Conservation (phyloP, 768 basidiomycete species). For the Pisolithus marmoratus region DNA sequence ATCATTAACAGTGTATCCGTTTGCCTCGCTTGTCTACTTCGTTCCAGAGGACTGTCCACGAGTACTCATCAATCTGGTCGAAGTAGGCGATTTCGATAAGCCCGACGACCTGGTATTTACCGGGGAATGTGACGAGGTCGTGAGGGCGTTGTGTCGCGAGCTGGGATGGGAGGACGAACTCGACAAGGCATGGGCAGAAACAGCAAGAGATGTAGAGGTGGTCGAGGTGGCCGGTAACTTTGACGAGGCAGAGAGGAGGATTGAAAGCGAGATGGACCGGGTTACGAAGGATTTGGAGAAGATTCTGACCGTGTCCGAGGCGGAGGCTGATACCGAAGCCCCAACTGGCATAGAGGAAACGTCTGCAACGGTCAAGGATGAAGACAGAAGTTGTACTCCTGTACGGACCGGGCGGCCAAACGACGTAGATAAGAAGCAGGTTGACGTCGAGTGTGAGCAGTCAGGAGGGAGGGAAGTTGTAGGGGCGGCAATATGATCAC, state of each 20-base stretch:
- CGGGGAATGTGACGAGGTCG: slow-evolving; percentile 66
- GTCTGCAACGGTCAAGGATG: not conserved
- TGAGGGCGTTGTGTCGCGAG: slow-evolving; percentile 53
- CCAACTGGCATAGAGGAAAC: not conserved
- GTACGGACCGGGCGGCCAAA: no score
- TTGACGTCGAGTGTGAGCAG: no score
- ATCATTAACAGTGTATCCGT: slow-evolving; percentile 81
- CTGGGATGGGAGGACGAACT: slow-evolving; percentile 75
- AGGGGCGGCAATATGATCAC: no score
- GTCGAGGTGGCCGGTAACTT: slow-evolving; percentile 1
- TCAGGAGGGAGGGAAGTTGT: no score
- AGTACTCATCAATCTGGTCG: slow-evolving; percentile 84
- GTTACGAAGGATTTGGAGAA: slow-evolving; percentile 20
- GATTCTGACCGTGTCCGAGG: slow-evolving; percentile 14
- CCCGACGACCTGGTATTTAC: slow-evolving; percentile 59
- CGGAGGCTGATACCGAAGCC: not conserved
- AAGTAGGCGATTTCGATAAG: slow-evolving; percentile 62
- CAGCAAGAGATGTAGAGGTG: slow-evolving; percentile 27
- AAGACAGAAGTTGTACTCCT: not conserved
- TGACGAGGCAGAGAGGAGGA: slow-evolving; percentile 5
- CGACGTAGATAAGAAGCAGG: no score
- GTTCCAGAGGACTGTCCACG: slow-evolving; percentile 61
- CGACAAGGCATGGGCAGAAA: slow-evolving; percentile 48
- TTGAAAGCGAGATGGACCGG: slow-evolving; percentile 20
- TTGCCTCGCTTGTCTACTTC: slow-evolving; percentile 67